Evolutionary conservation across 306 rosid genomes (phyloP), one percentile per base, ranked within the genome.

Genomic region (Cucurbita maxima): DNA sequence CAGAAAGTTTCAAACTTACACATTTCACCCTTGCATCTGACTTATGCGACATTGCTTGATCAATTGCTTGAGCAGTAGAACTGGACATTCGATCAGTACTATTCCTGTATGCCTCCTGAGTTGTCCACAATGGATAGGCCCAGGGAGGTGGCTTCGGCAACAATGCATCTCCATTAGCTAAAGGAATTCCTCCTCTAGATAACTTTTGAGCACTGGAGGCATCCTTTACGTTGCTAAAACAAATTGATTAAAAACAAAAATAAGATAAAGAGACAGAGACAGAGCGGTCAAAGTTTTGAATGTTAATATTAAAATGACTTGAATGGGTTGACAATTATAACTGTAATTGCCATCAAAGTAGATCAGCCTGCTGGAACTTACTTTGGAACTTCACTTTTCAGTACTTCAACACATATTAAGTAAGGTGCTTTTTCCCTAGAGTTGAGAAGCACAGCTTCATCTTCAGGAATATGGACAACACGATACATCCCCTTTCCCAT

Each of bases 401-500:
- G 79, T 79, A 91, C 93, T 84, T 95, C 99, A 22, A 91, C 84
- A 58, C 92, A 91, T 64, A 95, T 91, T 79, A 95, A 70, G 84
- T 86, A 95, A 70, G 99, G 99, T 57, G 96, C 99, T 83, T 95
- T 95, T 81, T 95, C 99, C 92, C 99, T 84, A 81, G 99, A 95
- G 83, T 95, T 95, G 83, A 95, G 82, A 82, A 95, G 97, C 81
- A 95, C 85, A 60, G 99, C 96, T 86, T 95, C 99, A 60, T 95
- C 99, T 80, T 88, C 99, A 30, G 99, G 99, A 81, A 95, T 88
- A 77, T 88, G 88, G 79, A 95, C 88, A 81, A 95, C 97, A 0
- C 91, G 92, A 70, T 86, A 95, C 90, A 95, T 83, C 79, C 99
- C 97, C 79, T 79, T 95, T 61, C 97, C 99, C 99, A 94, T 83